phyloP scores from a whole-genome alignment of 208 protist genomes.

The Wallacemonas collosoma region DNA sequence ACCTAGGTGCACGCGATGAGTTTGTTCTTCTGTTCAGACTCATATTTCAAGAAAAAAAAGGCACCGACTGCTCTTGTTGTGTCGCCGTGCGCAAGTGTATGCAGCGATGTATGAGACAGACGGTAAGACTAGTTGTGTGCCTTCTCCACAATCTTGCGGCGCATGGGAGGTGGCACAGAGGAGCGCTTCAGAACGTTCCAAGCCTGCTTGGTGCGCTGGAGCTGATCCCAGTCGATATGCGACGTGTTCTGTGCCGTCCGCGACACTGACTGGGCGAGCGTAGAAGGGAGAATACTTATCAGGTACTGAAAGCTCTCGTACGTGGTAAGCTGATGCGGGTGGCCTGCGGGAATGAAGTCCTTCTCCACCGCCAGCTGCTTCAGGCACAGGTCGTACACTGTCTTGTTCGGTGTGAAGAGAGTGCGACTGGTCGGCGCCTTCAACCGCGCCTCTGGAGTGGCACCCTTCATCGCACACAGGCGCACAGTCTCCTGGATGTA shows the following conservation, averaged over 20 bases:
- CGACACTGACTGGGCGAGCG: constrained; percentile 19
- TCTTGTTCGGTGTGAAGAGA: constrained; percentile 46
- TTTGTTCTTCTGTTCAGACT: too few species aligned
- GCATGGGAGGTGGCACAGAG: constrained; percentile 24
- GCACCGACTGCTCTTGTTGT: too few species aligned
- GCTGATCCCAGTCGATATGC: constrained; percentile 40
- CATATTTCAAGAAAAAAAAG: too few species aligned
- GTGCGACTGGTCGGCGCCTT: constrained; percentile 33
- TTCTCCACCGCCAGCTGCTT: constrained; percentile 52
- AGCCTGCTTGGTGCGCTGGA: constrained; percentile 40
- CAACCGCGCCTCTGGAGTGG: constrained; percentile 41
- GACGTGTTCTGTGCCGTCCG: constrained; percentile 25
- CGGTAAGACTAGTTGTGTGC: not conserved
- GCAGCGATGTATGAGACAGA: not conserved
- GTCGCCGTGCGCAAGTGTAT: too few species aligned
- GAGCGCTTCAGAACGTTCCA: constrained; percentile 50
- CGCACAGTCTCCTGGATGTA: constrained; percentile 60
- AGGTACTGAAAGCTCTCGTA: constrained; percentile 51
- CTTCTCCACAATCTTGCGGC: constrained; percentile 16
- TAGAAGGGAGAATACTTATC: constrained; percentile 30
- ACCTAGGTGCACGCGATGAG: not conserved
- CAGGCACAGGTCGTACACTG: constrained; percentile 49
- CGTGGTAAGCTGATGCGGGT: constrained; percentile 54
- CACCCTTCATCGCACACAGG: constrained; percentile 44
- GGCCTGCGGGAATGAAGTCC: constrained; percentile 44